phyloP scores from a whole-genome alignment of 306 rosid genomes.

The Macrotyloma uniflorum region DNA sequence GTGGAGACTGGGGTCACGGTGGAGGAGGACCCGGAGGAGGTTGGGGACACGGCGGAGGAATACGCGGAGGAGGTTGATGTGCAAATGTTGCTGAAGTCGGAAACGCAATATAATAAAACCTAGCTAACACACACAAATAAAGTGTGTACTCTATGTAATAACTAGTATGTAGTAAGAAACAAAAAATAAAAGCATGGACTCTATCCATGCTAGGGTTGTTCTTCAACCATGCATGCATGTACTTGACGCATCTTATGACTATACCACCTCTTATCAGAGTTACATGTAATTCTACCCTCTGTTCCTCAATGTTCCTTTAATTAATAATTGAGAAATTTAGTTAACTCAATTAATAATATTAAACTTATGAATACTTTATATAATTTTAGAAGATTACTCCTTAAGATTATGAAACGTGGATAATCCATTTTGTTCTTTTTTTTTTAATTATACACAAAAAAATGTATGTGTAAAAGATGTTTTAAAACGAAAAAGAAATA shows the following conservation, averaged over 20 bases:
- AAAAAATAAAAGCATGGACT: slow-evolving; percentile 10
- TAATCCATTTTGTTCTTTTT: too few species aligned
- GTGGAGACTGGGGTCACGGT: neutral
- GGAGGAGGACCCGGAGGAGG: neutral
- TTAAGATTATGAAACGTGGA: too few species aligned
- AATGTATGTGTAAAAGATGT: too few species aligned
- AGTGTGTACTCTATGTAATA: neutral
- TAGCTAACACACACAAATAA: neutral
- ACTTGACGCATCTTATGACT: neutral
- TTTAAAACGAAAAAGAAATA: too few species aligned
- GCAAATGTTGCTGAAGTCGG: slow-evolving; percentile 4
- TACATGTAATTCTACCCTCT: neutral
- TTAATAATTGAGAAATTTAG: too few species aligned
- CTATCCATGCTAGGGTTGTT: neutral
- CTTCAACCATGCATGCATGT: neutral
- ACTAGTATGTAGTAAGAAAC: neutral
- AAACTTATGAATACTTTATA: too few species aligned
- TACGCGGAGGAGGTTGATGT: too few species aligned
- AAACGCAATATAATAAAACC: neutral
- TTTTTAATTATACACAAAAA: too few species aligned
- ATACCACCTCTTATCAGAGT: neutral
- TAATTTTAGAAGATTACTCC: too few species aligned
- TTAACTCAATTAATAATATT: too few species aligned
- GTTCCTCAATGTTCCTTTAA: too few species aligned
- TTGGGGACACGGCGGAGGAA: neutral